phyloP scores from a whole-genome alignment of 768 basidiomycete genomes.

The Mycena belliarum region DNA sequence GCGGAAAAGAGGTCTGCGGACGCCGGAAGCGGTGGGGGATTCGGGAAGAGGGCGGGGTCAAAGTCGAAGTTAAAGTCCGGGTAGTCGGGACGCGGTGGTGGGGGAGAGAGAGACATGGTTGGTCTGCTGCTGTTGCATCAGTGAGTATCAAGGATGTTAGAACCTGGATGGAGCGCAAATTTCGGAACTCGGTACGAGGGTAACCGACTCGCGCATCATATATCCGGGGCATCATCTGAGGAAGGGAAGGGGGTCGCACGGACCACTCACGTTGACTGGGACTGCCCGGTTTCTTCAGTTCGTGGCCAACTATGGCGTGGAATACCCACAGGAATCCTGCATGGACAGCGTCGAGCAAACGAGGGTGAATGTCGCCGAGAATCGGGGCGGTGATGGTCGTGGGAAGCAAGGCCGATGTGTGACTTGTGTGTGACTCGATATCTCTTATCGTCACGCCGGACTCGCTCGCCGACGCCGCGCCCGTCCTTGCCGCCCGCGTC shows the following conservation, averaged over 20 bases:
- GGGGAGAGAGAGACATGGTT: conserved; percentile 35
- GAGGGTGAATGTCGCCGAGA: too few relatives aligned
- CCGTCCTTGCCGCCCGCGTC: conserved; percentile 29
- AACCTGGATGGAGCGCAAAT: not conserved
- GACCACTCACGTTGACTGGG: too few relatives aligned
- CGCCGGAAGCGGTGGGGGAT: conserved; percentile 62
- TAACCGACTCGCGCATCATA: too few relatives aligned
- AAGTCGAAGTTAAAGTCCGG: conserved; percentile 75
- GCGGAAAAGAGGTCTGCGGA: conserved; percentile 80
- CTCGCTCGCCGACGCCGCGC: not conserved
- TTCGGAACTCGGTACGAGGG: too few relatives aligned
- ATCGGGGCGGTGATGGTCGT: too few relatives aligned
- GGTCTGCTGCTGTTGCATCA: conserved; percentile 14
- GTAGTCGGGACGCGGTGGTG: conserved; percentile 65
- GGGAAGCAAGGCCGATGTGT: too few relatives aligned
- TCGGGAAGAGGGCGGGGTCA: conserved; percentile 66
- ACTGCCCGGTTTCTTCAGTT: too few relatives aligned
- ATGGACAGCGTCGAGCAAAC: too few relatives aligned
- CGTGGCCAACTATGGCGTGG: too few relatives aligned
- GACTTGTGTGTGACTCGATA: not conserved
- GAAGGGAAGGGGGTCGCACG: too few relatives aligned
- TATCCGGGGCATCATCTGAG: too few relatives aligned
- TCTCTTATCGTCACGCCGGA: conserved; percentile 5
- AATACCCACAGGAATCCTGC: too few relatives aligned
- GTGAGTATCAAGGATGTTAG: not conserved